Percentiles rank a stretch among this genome's conserved stretches.
Conservation (phyloP, 2,329 filamentous ascomycete genomes). For the Sarocladium oryzae region DNA sequence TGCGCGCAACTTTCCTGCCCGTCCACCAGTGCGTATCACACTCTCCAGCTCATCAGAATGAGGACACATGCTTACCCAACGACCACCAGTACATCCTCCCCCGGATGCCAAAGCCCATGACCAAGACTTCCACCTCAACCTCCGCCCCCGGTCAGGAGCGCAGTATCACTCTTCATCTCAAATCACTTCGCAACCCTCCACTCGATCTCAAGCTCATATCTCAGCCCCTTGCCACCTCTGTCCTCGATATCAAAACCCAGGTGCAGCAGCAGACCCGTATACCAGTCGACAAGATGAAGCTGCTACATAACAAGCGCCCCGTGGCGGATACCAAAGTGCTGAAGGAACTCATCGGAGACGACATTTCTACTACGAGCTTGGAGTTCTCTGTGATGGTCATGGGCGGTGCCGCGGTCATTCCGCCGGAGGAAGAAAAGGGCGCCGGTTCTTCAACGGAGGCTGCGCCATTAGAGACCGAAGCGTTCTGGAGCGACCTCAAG, state of each 20-base stretch:
- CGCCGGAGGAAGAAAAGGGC: conserved; percentile 28
- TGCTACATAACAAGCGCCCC: conserved; percentile 84
- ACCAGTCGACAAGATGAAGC: conserved; percentile 72
- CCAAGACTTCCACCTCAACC: conserved; percentile 34
- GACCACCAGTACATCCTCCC: conserved; percentile 61
- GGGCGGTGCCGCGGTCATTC: conserved; percentile 52
- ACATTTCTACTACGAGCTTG: conserved; percentile 35
- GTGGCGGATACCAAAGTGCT: conserved; percentile 70
- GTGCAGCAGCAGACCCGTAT: conserved; percentile 59
- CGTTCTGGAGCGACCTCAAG: conserved; percentile 82
- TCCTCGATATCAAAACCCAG: conserved; percentile 70
- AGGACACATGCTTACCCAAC: neutral
- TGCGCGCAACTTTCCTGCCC: conserved; percentile 67
- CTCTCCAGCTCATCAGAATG: neutral
- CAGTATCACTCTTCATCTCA: conserved; percentile 55
- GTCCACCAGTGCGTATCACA: conserved; percentile 57
- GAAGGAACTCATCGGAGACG: conserved; percentile 61
- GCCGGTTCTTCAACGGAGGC: conserved; percentile 19
- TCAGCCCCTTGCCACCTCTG: conserved; percentile 58
- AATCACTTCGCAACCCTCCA: conserved; percentile 69
- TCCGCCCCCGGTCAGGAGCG: conserved; percentile 46
- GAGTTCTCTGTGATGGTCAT: conserved; percentile 89
- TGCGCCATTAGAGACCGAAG: conserved; percentile 60
- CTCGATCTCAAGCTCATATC: conserved; percentile 61
- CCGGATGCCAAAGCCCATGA: conserved; percentile 54